These are phyloP conservation scores for Raddia guianensis DNA, from an alignment of 176 grass and related monocot species.

Conservation along the genomic window DNA sequence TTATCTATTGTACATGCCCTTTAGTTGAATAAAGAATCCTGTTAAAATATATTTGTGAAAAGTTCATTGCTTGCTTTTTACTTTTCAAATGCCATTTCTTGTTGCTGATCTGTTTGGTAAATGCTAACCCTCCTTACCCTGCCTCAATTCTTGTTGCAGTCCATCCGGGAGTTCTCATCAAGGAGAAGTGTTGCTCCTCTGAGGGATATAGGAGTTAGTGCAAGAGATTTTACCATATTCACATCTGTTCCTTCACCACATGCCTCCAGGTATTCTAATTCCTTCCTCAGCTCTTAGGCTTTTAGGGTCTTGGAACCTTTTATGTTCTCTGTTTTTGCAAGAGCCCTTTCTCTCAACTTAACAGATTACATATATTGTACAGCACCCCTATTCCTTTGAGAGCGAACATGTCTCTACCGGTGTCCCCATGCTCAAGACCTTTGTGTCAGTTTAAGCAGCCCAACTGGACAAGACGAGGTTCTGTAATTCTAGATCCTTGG, in stretches of 20 bases:
- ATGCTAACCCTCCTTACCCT: slow-evolving; percentile 27
- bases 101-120: background rate
- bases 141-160: slow-evolving; percentile 44
- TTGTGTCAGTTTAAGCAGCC: slow-evolving; percentile 66
- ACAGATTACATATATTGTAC: slow-evolving; percentile 26
- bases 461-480: slow-evolving; percentile 55
- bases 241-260: slow-evolving; percentile 57
- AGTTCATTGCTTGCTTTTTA: too few species aligned
- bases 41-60: background rate
- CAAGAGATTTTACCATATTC: slow-evolving; percentile 46
- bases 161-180: slow-evolving; percentile 55
- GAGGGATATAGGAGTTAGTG: slow-evolving; percentile 55
- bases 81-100: too few species aligned
- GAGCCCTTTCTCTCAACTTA: slow-evolving; percentile 16
- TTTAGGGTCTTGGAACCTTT: background rate
- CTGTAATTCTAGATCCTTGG: slow-evolving; percentile 49
- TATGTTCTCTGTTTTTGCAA: background rate
- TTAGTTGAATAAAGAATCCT: slow-evolving; percentile 8
- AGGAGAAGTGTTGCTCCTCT: slow-evolving; percentile 68
- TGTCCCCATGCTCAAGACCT: slow-evolving; percentile 87
- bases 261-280: slow-evolving; percentile 46
- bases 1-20: too few species aligned
- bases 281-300: slow-evolving; percentile 4
- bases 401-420: slow-evolving; percentile 75
- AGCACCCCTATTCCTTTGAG: slow-evolving; percentile 53